phyloP scores from a whole-genome alignment of 2,329 filamentous ascomycete genomes.

The Botrytis paeoniae region DNA sequence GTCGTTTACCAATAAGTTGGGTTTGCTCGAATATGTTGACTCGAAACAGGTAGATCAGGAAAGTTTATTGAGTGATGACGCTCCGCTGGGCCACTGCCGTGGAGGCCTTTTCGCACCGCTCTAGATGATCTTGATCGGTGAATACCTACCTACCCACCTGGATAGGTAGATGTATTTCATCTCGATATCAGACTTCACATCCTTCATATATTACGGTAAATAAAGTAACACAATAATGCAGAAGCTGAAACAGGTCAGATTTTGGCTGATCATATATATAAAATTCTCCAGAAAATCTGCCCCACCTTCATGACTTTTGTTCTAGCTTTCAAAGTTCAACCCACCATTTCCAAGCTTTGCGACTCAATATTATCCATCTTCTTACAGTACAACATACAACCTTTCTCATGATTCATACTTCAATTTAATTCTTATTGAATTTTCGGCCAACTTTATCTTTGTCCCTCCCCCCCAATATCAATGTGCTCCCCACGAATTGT shows the following conservation, averaged over 20 bases:
- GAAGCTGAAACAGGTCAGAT: background rate
- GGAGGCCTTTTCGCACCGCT: background rate
- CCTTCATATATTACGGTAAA: conserved; percentile 1
- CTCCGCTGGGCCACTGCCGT: background rate
- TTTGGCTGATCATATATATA: background rate
- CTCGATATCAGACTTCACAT: background rate
- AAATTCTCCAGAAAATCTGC: conserved; percentile 17
- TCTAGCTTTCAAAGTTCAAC: conserved; percentile 16
- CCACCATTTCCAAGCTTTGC: conserved; percentile 13
- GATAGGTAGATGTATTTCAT: background rate
- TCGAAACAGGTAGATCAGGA: background rate
- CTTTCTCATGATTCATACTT: background rate
- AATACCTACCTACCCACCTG: background rate
- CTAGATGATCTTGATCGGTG: background rate
- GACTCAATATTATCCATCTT: conserved; percentile 1
- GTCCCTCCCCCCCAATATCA: conserved; percentile 7
- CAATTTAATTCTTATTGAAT: conserved; percentile 4
- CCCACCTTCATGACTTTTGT: conserved; percentile 18
- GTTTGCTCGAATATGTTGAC: background rate
- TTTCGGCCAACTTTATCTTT: background rate
- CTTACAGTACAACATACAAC: background rate
- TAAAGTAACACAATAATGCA: background rate
- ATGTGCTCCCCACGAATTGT: conserved; percentile 18
- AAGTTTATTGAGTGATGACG: background rate
- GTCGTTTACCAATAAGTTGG: background rate